Evolutionary conservation across 768 basidiomycete genomes (phyloP).

Genomic region (Russula brevipes): DNA sequence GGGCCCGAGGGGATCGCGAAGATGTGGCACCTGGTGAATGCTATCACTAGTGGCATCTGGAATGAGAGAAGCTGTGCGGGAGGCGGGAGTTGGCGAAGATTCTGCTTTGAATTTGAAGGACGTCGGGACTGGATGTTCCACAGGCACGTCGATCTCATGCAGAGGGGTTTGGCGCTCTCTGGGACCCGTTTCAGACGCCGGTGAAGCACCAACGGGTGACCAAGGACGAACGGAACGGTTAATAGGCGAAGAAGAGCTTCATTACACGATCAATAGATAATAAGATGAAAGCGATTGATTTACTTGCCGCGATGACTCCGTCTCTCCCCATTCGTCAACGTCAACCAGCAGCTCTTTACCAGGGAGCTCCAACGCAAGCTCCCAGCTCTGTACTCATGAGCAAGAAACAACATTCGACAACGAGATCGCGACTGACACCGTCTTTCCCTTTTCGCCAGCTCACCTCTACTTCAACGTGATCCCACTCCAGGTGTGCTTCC

Average conservation of each 20-base stretch:
- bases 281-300: background rate
- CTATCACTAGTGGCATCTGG: background rate
- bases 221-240: background rate
- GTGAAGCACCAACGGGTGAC: background rate
- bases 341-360: background rate
- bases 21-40: background rate
- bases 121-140: background rate
- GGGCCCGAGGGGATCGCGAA: constrained; percentile 32
- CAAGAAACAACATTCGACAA: background rate
- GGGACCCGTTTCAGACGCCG: background rate
- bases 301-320: constrained; percentile 3
- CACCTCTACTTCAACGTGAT: constrained; percentile 41
- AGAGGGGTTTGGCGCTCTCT: background rate
- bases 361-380: constrained; percentile 11
- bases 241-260: background rate
- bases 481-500: constrained; percentile 43
- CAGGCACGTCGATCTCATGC: background rate
- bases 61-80: background rate
- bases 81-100: background rate
- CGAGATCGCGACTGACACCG: constrained; percentile 22
- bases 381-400: constrained; percentile 6
- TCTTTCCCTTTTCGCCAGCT: constrained; percentile 34
- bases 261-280: background rate
- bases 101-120: constrained; percentile 7
- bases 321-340: constrained; percentile 5